Conservation (phyloP, 2,329 filamentous ascomycete species). For the Fusarium solani-melongenae region DNA sequence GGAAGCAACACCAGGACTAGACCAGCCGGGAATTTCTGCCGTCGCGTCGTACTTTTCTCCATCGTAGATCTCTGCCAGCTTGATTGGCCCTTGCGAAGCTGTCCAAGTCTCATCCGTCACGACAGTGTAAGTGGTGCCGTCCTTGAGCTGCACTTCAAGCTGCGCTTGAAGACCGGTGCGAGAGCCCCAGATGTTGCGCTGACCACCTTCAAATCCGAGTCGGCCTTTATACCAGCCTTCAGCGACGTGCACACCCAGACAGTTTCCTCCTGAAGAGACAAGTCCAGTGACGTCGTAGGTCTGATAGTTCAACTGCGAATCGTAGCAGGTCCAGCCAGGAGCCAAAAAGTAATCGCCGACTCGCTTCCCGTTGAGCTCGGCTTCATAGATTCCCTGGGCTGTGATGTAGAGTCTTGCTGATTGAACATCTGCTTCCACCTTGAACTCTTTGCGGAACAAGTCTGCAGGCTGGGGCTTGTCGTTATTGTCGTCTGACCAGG, state of each 20-base stretch:
- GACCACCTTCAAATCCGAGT: conserved; percentile 43
- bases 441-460: conserved; percentile 29
- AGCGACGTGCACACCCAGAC: conserved; percentile 47
- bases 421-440: neutral
- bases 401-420: conserved; percentile 56
- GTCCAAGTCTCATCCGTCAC: conserved; percentile 54
- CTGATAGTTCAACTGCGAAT: conserved; percentile 60
- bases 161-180: conserved; percentile 53
- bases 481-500: conserved; percentile 22
- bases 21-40: conserved; percentile 37
- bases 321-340: conserved; percentile 65
- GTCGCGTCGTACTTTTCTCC: conserved; percentile 62
- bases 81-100: conserved; percentile 47
- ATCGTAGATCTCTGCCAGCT: conserved; percentile 60
- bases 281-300: conserved; percentile 62
- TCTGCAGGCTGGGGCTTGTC: conserved; percentile 32
- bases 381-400: conserved; percentile 57
- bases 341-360: conserved; percentile 57
- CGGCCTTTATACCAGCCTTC: conserved; percentile 63
- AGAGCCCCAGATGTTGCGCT: conserved; percentile 51
- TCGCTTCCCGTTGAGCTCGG: conserved; percentile 54
- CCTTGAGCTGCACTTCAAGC: conserved; percentile 50
- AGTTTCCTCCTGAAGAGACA: conserved; percentile 39
- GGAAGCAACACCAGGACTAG: neutral
- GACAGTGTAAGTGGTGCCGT: conserved; percentile 45